A percentile compares a stretch with the other conserved stretches of the same genome.
Evolutionary conservation across 2,329 filamentous ascomycete genomes (phyloP).

Genomic region (Verticillium tricorpus): DNA sequence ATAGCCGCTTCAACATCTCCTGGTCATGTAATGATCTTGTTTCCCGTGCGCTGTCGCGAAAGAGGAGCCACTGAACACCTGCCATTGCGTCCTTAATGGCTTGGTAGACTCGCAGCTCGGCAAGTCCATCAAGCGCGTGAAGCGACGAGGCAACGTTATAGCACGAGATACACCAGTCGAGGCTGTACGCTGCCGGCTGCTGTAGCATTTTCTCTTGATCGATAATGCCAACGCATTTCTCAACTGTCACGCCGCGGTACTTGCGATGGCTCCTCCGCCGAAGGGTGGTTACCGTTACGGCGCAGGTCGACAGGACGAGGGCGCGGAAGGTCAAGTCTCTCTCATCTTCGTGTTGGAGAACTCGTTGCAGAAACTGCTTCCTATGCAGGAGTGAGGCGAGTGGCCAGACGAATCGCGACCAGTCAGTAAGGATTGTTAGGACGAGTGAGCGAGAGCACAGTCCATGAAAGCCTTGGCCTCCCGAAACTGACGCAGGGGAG

Average conservation of each 20-base stretch:
- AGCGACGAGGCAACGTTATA: conserved; percentile 26
- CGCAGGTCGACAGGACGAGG: conserved; percentile 27
- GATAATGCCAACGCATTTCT: conserved; percentile 22
- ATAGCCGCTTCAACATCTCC: conserved; percentile 26
- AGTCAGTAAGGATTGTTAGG: conserved; percentile 22
- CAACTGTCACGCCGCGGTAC: conserved; percentile 21
- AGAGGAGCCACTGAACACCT: conserved; percentile 23
- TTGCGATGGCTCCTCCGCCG: conserved; percentile 14
- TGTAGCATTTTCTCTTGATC: conserved; percentile 20
- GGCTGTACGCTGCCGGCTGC: conserved; percentile 15
- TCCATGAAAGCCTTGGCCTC: background rate
- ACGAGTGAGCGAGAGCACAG: conserved; percentile 7
- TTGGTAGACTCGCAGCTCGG: conserved; percentile 11
- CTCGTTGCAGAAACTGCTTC: conserved; percentile 22
- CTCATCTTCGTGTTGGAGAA: conserved; percentile 19
- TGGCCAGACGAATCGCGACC: conserved; percentile 30
- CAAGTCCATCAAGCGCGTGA: conserved; percentile 7
- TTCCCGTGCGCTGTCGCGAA: conserved; percentile 16
- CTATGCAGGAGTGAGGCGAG: conserved; percentile 27
- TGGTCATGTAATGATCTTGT: conserved; percentile 19
- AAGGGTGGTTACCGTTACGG: conserved; percentile 26
- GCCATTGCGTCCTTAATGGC: conserved; percentile 21
- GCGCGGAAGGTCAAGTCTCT: conserved; percentile 23
- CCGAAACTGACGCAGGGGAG: background rate
- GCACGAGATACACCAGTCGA: conserved; percentile 30